phyloP scores from a whole-genome alignment of 2,329 filamentous ascomycete genomes.

The Talaromyces verruculosus region DNA sequence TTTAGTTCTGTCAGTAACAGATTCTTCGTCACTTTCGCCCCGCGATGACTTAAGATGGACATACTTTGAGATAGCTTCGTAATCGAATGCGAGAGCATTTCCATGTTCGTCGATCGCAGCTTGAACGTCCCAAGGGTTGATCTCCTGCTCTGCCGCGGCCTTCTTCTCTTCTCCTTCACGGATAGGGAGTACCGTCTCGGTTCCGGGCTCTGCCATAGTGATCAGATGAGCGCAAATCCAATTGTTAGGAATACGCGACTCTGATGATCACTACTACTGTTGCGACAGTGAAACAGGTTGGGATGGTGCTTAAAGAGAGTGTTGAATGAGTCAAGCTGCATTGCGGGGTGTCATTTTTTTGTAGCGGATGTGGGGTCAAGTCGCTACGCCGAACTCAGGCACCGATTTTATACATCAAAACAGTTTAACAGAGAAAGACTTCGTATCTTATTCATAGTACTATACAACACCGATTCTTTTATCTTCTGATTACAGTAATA shows the following conservation, averaged over 20 bases:
- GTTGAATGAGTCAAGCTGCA: slow-evolving; percentile 1
- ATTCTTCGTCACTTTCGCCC: neutral
- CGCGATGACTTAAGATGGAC: neutral
- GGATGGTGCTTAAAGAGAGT: neutral
- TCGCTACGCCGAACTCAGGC: neutral
- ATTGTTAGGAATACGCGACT: neutral
- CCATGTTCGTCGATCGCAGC: slow-evolving; percentile 33
- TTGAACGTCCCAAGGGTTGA: slow-evolving; percentile 36
- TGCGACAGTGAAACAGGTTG: neutral
- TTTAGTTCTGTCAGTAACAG: neutral
- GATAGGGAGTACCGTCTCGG: slow-evolving; percentile 15
- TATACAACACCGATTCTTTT: slow-evolving; percentile 9
- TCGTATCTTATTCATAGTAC: slow-evolving; percentile 9
- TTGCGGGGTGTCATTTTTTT: slow-evolving; percentile 13
- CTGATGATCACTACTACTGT: too few relatives aligned
- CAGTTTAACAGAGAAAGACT: neutral
- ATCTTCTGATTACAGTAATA: slow-evolving; percentile 11
- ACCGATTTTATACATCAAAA: neutral
- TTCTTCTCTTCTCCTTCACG: slow-evolving; percentile 20
- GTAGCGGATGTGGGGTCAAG: slow-evolving; percentile 5
- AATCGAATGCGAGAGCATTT: slow-evolving; percentile 32
- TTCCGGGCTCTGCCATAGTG: slow-evolving; percentile 17
- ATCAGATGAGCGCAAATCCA: neutral
- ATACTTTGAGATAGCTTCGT: slow-evolving; percentile 32
- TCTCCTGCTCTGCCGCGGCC: slow-evolving; percentile 28